Evolutionary conservation across 805 yeast genomes (phyloP), one percentile per base, ranked within the genome.

Genomic region (Yarrowia keelungensis): DNA sequence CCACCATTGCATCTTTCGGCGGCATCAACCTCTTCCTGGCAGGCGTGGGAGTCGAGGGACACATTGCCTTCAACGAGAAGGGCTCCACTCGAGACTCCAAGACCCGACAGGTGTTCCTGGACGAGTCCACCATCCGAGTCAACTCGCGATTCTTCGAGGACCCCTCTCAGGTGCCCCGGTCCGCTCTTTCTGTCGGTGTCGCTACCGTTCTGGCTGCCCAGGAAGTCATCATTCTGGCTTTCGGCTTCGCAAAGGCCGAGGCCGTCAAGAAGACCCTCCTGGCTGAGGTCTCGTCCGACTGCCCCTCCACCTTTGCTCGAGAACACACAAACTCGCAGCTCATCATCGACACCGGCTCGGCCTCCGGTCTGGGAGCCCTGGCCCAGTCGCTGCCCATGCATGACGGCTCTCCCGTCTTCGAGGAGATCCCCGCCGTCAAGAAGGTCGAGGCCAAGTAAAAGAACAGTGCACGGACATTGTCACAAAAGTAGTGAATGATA

Each of bases 1-100:
- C 74, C 38, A 80, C 82, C 71, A 85, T 86, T 74, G 79, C 78
- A 70, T 71, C 73, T 42, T 81, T 78, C 70, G 88, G 87, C 15
- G 79, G 83, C 49, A 84, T 86, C 70, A 80, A 86, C 72, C 76
- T 86, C 67, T 86, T 85, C 72, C 73, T 86, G 72, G 88, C 88
- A 7, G 89, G 88, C 1, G 78, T 86, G 73, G 88, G 89, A 0
- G 85, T 87, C 15, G 86, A 86, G 73, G 89, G 88, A 39, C 88
- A 86, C 74, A 78, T 86, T 72, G 88, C 89, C 1, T 86, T 86
- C 73, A 86, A 86, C 76, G 88, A 86, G 76, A 79, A 82, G 16
- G 89, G 89, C 10, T 83, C 86, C 7, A 36, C 80, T 2, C 80
- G 85, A 69, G 75, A 76, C 69, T 80, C 85, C 10, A 75, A 69